phyloP scores from a whole-genome alignment of 805 yeast species.

The Metschnikowia borealis region DNA sequence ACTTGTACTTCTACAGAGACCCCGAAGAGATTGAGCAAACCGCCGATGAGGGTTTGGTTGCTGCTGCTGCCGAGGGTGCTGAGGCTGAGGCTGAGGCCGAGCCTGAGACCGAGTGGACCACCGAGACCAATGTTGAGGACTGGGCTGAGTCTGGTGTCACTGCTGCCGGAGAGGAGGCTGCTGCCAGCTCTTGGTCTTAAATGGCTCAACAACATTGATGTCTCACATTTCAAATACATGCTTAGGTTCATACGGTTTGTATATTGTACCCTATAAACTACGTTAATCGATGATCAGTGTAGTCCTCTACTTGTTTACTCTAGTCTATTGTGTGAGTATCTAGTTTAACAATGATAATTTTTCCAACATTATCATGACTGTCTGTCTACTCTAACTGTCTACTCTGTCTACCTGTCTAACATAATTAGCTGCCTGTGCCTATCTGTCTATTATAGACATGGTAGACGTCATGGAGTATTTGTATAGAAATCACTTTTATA shows the following conservation, averaged over 20 bases:
- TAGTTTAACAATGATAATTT: too few species aligned
- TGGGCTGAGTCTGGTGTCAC: slow-evolving; percentile 58
- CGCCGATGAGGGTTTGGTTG: slow-evolving; percentile 47
- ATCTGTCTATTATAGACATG: too few species aligned
- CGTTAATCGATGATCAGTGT: slow-evolving; percentile 11
- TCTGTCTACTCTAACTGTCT: too few species aligned
- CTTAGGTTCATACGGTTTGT: slow-evolving; percentile 19
- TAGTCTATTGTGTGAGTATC: too few species aligned
- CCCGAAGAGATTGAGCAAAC: slow-evolving; percentile 96
- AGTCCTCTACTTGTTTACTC: not conserved
- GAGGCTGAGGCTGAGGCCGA: slow-evolving; percentile 59
- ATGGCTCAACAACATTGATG: slow-evolving; percentile 18
- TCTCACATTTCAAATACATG: slow-evolving; percentile 14
- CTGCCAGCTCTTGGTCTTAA: slow-evolving; percentile 45
- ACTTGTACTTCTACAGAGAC: slow-evolving; percentile 99
- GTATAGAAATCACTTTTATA: too few species aligned
- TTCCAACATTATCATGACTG: too few species aligned
- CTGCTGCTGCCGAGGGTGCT: slow-evolving; percentile 53
- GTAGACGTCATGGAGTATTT: too few species aligned
- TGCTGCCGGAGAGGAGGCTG: slow-evolving; percentile 73
- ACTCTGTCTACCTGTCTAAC: too few species aligned
- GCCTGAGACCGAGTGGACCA: slow-evolving; percentile 53
- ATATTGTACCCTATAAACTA: slow-evolving; percentile 22
- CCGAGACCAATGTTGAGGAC: slow-evolving; percentile 60
- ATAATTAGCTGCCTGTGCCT: too few species aligned